Evolutionary conservation across 306 rosid species (phyloP).

Genomic region (Vigna reflexopilosa): DNA sequence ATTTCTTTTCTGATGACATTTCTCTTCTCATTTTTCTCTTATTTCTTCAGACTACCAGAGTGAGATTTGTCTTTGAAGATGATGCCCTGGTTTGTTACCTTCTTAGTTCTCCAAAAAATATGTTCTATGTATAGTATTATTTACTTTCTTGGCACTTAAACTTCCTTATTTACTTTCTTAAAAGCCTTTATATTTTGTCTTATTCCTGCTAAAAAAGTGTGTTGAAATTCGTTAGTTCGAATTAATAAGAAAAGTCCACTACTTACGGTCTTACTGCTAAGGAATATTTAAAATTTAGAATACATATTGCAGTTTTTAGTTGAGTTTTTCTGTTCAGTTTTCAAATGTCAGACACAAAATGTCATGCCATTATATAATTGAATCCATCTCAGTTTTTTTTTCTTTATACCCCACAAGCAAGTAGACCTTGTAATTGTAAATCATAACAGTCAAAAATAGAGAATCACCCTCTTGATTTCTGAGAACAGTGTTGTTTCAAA

Average conservation of each 20-base stretch:
- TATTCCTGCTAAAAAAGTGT: neutral
- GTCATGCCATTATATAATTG: neutral
- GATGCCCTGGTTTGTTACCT: slow-evolving; percentile 84
- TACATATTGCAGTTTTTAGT: too few relatives aligned
- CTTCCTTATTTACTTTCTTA: neutral
- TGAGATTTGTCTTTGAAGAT: slow-evolving; percentile 83
- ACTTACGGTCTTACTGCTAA: neutral
- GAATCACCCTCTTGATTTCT: neutral
- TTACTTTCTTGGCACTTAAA: neutral
- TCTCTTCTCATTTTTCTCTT: slow-evolving; percentile 34
- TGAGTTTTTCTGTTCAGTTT: neutral
- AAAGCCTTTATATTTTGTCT: neutral
- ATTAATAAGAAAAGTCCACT: neutral
- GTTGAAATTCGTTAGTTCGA: neutral
- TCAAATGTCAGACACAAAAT: neutral
- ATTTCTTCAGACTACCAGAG: slow-evolving; percentile 79
- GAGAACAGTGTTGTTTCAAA: neutral
- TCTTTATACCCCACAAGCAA: neutral
- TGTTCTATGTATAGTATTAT: slow-evolving; percentile 11
- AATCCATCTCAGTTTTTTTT: neutral
- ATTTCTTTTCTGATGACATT: slow-evolving; percentile 11
- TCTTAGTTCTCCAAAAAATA: slow-evolving; percentile 41
- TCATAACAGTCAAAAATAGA: neutral
- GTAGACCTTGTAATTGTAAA: neutral
- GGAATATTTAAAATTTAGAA: neutral